Evolutionary conservation across 345 rosid genomes (phyloP), one percentile per base, ranked within the genome.

Genomic region (Dimocarpus longan): DNA sequence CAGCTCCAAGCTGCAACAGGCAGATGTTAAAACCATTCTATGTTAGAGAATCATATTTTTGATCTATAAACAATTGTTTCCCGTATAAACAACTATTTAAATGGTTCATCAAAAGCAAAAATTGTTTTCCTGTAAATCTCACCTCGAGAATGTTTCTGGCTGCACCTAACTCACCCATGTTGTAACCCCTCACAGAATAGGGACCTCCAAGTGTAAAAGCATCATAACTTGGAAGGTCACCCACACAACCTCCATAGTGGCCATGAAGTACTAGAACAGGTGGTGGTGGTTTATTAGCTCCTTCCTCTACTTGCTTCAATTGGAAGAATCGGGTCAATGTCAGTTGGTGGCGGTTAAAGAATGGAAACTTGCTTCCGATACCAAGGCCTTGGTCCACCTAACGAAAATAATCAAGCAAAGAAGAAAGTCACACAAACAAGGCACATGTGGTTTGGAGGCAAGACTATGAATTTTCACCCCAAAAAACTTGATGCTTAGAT

Each of bases 341-440:
- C 66, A 97, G 83, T 71, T 97, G 99, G 77, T 94, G 99, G 72
- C 98, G 98, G 85, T 97, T 97, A 79, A 94, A 97, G 86, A 97
- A 90, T 16, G 99, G 99, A 86, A 89, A 93, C 82, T 90, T 92
- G 91, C 93, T 94, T 66, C 99, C 99, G 62, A 97, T 70, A 76
- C 98, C 99, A 68, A 97, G 93, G 66, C 99, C 98, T 87, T 97
- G 99, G 83, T 97, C 99, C 81, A 94, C 97, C 99, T 96, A 85
- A 78, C 63, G 66, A 64, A 75, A 39, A 43, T 40, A 67, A 22
- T n/a, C n/a, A 57, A 19, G 21, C 69, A 7, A 71, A 54, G 32
- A 46, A 28, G 43, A 28, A 75, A 56, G 44, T 28, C 28, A 26
- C 5, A 12, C 19, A 72, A 39, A 57, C 21, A 2, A 56, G 37